These are phyloP conservation scores for Salvia rosmarinus DNA, from an alignment of 257 asterid genomes.

Conservation along the genomic window DNA sequence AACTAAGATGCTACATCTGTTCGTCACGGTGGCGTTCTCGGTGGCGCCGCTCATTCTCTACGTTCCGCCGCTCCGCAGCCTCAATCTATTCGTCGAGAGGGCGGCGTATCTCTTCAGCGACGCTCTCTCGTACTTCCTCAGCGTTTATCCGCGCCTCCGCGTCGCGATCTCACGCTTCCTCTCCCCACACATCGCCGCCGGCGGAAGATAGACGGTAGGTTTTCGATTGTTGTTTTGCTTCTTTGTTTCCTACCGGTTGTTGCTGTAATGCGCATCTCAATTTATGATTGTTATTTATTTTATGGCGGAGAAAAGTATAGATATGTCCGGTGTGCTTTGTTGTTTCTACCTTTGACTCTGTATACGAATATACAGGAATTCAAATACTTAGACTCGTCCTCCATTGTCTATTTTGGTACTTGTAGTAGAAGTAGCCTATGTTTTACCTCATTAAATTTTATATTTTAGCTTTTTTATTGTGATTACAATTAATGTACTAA, in stretches of 20 bases:
- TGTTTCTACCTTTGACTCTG: conserved; percentile 21
- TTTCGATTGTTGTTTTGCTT: background rate
- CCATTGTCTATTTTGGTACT: no score
- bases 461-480: no score
- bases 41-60: conserved; percentile 46
- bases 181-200: conserved; percentile 29
- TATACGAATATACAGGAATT: background rate
- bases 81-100: conserved; percentile 39
- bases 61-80: conserved; percentile 48
- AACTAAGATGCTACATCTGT: conserved; percentile 37
- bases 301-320: background rate
- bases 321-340: conserved; percentile 16
- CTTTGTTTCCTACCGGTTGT: no score
- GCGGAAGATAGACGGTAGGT: conserved; percentile 30
- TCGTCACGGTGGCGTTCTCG: conserved; percentile 48
- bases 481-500: no score
- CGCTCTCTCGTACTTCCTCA: conserved; percentile 19
- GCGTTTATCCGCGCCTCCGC: conserved; percentile 38
- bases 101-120: conserved; percentile 31
- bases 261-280: background rate
- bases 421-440: no score
- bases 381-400: background rate
- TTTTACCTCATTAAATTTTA: no score
- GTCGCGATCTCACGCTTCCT: conserved; percentile 33
- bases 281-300: background rate